Evolutionary conservation across 73 alveolate genomes (phyloP), one percentile per base, ranked within the genome.

Genomic region (Breviolum minutum): DNA sequence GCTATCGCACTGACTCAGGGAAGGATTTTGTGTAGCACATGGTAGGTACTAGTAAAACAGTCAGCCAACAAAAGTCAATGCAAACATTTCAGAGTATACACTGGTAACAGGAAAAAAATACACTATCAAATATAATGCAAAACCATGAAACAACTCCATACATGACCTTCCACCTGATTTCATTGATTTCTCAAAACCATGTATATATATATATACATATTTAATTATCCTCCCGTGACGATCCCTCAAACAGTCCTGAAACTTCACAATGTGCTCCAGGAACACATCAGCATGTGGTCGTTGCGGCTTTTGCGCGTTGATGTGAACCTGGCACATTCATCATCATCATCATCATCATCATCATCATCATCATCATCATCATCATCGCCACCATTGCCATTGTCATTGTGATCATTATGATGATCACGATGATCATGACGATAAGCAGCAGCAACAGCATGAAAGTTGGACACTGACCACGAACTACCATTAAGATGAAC

Each of bases 251-350:
- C 87, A 64, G 62, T 2, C 97, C 97, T 90, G 97, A 26, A 90
- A 90, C 97, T 90, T 90, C 97, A 73, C 87, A 74, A 90, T 90
- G 87, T 93, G 93, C 92, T 93, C 98, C 98, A 93, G 92, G 98
- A 93, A 93, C 29, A 93, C 98, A 19, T 93, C 98, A 5, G 98
- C 90, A 22, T 93, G 98, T 6, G 98, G 92, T 32, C 98, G 98
- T 92, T 93, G 92, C 82, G 98, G 98, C 92, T 93, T 93, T 92
- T 93, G 98, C 69, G 98, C 98, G 60, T 93, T 93, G 98, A 93
- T 93, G 92, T 93, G 98, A 40, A 93, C 98, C 97, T 90, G 61
- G 76, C 76, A 22, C 86, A n/a, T 9, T 26, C 86, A 22, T n/a
- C 63, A 8, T 71, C 13, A 20, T 17, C 26, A 71, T 20, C 26